Base-by-base conservation (phyloP, 2,329 filamentous ascomycete genomes). In the Chaetomiaceae sp. region DNA sequence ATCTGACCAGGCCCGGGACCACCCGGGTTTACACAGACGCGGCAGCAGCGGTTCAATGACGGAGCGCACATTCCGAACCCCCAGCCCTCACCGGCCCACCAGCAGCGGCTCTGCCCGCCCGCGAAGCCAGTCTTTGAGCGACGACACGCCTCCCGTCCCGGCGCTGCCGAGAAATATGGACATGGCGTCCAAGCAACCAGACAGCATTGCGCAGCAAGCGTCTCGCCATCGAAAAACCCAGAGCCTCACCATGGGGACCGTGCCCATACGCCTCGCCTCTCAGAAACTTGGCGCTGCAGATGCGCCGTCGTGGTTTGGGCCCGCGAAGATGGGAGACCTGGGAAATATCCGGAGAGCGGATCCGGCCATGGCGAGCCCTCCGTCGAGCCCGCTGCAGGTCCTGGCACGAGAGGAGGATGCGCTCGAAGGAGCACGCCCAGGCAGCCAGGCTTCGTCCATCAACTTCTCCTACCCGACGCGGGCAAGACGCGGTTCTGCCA, bases 31-130 rank as follows among this genome's bases (percentile, higher is more conserved):
- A 54, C 77, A 84, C 55, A 76, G 88, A 62, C 75, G 78, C 33
- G 78, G 75, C 49, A 95, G 91, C 69, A 79, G 79, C 23, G 79
- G 83, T 19, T 96, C 90, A 44, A 95, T 97, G 91, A 85, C 82
- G 25, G 87, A 92, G 66, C 82, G 92, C 51, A 91, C 89, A 1
- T 96, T 96, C 68, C 83, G 91, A 59, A 86, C 86, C 12, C 82
- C 84, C 3, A 95, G 85, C 4, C 88, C 77, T 54, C 74, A 66
- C 64, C 74, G 75, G 68, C 51, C 67, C 67, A 39, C 64, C 67
- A 52, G 68, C 65, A 56, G 66, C 65, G 48, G 65, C 53, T 54
- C 25, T 27, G 25, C 25, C 25, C 56, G 57, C 2, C 55, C 43
- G 2, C 50, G 54, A 20, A 51, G 37, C 41, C 51, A 52, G 35